Base-by-base conservation (phyloP, 768 basidiomycete genomes). In the Kwoniella sp. region DNA sequence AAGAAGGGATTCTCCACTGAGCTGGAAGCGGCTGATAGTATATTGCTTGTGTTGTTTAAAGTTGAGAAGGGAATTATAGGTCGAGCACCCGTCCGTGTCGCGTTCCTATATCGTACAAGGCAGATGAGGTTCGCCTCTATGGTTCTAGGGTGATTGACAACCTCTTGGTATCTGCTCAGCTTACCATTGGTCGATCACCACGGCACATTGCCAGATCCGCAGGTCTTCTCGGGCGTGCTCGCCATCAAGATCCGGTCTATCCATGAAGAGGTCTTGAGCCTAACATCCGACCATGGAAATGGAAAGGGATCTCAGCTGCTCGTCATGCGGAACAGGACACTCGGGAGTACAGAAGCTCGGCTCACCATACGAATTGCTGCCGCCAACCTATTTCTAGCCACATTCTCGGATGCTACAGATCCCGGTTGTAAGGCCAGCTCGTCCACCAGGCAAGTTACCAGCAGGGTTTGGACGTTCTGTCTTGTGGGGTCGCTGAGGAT, bases 131-230 rank as follows among this genome's bases (percentile, higher is more conserved):
- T n/a, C n/a, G n/a, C n/a, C n/a, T n/a, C 25, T 33, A 33, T 33
- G 33, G 33, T 6, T 6, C 13, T 24, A 40, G 19, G 7, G 22
- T 7, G 12, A 40, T 17, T 26, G 17, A 44, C 36, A 17, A 17
- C 29, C 48, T 10, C 15, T 2, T 7, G 7, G 26, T 47, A 50
- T 21, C 5, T 24, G 19, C 19, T 21, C 19, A 8, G 49, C 61
- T 22, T 10, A 68, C 67, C 67, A 68, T 61, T 62, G 52, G 40
- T 68, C 67, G 15, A 68, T 49, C 17, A 64, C 49, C n/a, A 60
- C 37, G 17, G 67, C 67, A 44, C 58, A 63, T 49, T 47, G 53
- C 67, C 67, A 68, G 33, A 68, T 68, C 50, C 60, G 50, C 19
- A n/a, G 12, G 33, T 63, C 66, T 10, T 47, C 48, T 29, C 58